Percentiles rank a stretch among this genome's conserved stretches.
Conservation (phyloP, 495 filamentous ascomycete genomes). For the Aspergillus diversus region DNA sequence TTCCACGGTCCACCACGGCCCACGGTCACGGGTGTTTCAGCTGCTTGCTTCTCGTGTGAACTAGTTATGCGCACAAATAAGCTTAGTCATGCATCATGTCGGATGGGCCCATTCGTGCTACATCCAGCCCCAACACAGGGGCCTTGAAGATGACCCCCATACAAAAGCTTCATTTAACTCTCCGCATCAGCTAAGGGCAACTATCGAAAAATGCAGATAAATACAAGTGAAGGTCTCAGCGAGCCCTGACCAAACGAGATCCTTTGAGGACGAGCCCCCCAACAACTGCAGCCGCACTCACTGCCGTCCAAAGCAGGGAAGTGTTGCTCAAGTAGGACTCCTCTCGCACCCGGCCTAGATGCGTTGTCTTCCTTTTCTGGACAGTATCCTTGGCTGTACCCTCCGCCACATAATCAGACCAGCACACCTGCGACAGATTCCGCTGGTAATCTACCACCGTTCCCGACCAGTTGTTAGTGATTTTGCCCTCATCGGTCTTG, state of each 20-base stretch:
- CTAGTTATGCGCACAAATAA: too few species aligned
- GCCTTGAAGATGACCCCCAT: not conserved
- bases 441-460: slow-evolving; percentile 56
- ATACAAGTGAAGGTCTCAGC: not conserved
- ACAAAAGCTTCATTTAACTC: not conserved
- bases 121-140: too few species aligned
- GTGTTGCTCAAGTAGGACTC: slow-evolving; percentile 17
- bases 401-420: slow-evolving; percentile 51
- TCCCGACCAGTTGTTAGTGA: slow-evolving; percentile 61
- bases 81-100: too few species aligned
- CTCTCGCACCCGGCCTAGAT: slow-evolving; percentile 41
- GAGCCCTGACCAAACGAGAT: slow-evolving; percentile 9
- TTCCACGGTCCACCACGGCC: too few species aligned
- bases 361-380: slow-evolving; percentile 34
- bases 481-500: slow-evolving; percentile 53
- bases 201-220: not conserved
- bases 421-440: slow-evolving; percentile 44
- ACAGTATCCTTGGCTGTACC: slow-evolving; percentile 40
- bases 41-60: too few species aligned
- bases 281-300: slow-evolving; percentile 9
- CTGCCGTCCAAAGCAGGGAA: slow-evolving; percentile 9
- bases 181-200: too few species aligned
- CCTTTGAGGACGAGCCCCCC: slow-evolving; percentile 10
- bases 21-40: too few species aligned
- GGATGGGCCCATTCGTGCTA: too few species aligned